These are phyloP conservation scores for Taiozyma sp. DNA, from an alignment of 1,139 yeast species.

Conservation along the genomic window DNA sequence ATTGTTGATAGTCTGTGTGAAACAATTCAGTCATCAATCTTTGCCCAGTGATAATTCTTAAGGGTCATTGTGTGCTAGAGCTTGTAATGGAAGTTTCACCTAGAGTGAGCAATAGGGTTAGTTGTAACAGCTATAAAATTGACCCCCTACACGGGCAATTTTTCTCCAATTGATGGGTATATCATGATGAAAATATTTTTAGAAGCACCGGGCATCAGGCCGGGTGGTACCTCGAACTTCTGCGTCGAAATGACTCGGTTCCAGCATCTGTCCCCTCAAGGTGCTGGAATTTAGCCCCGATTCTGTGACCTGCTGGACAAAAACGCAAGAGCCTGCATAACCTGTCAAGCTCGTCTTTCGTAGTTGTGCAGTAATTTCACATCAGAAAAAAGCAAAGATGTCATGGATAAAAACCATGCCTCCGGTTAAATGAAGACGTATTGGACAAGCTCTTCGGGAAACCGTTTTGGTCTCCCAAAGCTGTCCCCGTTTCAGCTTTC, in stretches of 20 bases:
- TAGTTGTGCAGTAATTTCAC: neutral
- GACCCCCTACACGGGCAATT: no score
- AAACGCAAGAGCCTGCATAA: neutral
- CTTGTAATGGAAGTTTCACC: neutral
- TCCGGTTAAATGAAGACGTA: no score
- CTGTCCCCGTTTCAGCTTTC: neutral
- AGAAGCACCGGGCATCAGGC: no score
- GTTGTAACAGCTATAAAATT: no score
- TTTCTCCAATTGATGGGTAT: no score
- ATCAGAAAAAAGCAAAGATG: neutral
- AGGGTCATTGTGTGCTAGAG: neutral
- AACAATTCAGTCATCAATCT: neutral
- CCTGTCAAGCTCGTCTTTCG: neutral
- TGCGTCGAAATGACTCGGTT: neutral
- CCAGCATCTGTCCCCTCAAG: neutral
- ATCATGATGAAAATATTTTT: no score
- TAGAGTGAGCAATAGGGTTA: neutral
- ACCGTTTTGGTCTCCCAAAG: no score
- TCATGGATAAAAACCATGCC: neutral
- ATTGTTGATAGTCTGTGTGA: neutral
- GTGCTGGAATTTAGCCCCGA: neutral
- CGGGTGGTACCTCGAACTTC: neutral
- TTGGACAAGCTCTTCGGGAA: no score
- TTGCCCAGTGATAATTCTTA: no score
- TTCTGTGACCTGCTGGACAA: neutral